These are phyloP conservation scores for Xylaria longipes DNA, from an alignment of 495 filamentous ascomycete species.

Conservation along the genomic window DNA sequence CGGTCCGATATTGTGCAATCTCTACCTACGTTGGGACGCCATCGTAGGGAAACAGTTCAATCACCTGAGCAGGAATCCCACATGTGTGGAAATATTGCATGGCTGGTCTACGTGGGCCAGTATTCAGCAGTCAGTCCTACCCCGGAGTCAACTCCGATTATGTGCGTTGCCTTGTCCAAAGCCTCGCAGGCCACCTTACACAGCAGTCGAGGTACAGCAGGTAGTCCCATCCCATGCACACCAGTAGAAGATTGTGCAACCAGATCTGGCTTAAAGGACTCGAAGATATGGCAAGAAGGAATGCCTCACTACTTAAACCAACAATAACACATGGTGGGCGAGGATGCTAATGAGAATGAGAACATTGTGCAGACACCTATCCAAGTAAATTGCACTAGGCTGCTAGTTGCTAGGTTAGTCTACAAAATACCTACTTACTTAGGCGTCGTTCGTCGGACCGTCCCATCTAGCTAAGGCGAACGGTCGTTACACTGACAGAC, in stretches of 20 bases:
- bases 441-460: background rate
- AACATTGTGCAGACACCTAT: background rate
- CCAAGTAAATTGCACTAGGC: background rate
- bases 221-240: background rate
- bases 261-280: no score
- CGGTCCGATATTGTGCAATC: background rate
- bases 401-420: no score
- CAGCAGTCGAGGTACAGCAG: background rate
- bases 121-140: background rate
- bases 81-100: background rate
- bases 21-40: background rate
- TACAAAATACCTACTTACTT: background rate
- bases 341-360: background rate
- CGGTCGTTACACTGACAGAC: background rate
- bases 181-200: background rate
- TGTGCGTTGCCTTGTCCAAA: background rate
- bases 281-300: background rate
- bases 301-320: background rate
- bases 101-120: background rate
- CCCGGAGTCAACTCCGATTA: background rate
- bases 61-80: background rate
- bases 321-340: background rate
- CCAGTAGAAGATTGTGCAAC: no score
- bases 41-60: background rate
- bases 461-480: background rate